Evolutionary conservation across 1,139 yeast genomes (phyloP).

Genomic region (Geotrichum reessii): DNA sequence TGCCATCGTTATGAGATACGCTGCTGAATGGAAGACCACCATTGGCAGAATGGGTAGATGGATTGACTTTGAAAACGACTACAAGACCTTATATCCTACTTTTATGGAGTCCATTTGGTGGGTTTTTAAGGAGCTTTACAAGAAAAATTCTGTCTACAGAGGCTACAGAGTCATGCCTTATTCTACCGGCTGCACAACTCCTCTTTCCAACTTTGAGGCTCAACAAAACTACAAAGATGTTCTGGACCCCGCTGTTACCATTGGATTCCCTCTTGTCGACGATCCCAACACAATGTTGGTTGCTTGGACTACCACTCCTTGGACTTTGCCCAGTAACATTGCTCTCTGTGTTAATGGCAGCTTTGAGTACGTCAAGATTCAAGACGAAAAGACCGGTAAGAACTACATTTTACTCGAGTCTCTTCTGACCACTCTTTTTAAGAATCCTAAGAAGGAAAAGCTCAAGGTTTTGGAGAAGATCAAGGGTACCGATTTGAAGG

Average conservation of each 20-base stretch:
- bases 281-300: conserved; percentile 79
- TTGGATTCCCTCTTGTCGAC: conserved; percentile 76
- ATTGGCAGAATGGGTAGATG: conserved; percentile 95
- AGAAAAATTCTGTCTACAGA: conserved; percentile 83
- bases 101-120: conserved; percentile 99
- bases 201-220: conserved; percentile 95
- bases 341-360: conserved; percentile 89
- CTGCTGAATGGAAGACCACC: conserved; percentile 88
- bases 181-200: conserved; percentile 95
- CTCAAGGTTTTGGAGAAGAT: conserved; percentile 74
- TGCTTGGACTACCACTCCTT: conserved; percentile 99
- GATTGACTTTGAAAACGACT: conserved; percentile 98
- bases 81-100: conserved; percentile 90
- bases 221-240: conserved; percentile 98
- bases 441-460: conserved; percentile 89
- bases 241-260: conserved; percentile 90
- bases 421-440: conserved; percentile 75
- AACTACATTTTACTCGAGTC: conserved; percentile 79
- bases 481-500: conserved; percentile 73
- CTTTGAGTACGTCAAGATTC: conserved; percentile 85
- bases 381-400: conserved; percentile 77
- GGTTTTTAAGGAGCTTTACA: conserved; percentile 86
- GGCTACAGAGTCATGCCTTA: conserved; percentile 98
- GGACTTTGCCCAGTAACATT: conserved; percentile 96
- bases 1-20: conserved; percentile 94